Evolutionary conservation across 2,329 filamentous ascomycete species (phyloP), one percentile per base, ranked within the genome.

Genomic region (Penicillium psychrosexuale): DNA sequence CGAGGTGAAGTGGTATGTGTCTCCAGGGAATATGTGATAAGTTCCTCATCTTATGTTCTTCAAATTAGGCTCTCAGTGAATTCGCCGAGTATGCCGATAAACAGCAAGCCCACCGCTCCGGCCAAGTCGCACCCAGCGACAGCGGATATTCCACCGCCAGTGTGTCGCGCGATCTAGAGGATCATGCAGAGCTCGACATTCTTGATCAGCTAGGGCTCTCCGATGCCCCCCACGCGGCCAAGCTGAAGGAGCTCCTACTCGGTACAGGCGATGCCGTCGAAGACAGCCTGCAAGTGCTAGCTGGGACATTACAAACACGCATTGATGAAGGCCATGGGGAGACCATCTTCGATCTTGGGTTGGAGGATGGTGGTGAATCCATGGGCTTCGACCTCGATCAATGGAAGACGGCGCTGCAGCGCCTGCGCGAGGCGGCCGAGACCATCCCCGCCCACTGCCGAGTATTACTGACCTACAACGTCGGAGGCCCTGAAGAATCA

Each of bases 1-100:
- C 91, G 90, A 77, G 91, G 91, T 64, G 92, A 97, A 77, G 85
- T 89, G 58, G 90, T 93, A 83, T 57, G 82, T 66, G 4, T 27
- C 8, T 8, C 22, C 4, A 19, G 3, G 3, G 31, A 31, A 24
- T 9, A 37, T 17, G 31, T 42, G 27, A 37, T 15, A 27, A 19
- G 19, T 34, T 4, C 42, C 39, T 28, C 37, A n/a, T 51, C 58
- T 63, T 24, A 59, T 47, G 27, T 34, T 45, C n/a, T 24, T 33
- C 30, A 33, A 42, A 30, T 33, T 53, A 86, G 84, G 92, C 93
- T 12, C 82, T 99, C 53, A 94, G 89, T 78, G 94, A 97, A 66
- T 99, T 99, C 72, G 91, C 92, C 73, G 94, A 99, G 68, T 97
- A 97, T 68, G 94, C 97, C 62, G 91, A 97, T 74, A 89, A 91